phyloP scores from a whole-genome alignment of 768 basidiomycete genomes.

The Russula abietina region DNA sequence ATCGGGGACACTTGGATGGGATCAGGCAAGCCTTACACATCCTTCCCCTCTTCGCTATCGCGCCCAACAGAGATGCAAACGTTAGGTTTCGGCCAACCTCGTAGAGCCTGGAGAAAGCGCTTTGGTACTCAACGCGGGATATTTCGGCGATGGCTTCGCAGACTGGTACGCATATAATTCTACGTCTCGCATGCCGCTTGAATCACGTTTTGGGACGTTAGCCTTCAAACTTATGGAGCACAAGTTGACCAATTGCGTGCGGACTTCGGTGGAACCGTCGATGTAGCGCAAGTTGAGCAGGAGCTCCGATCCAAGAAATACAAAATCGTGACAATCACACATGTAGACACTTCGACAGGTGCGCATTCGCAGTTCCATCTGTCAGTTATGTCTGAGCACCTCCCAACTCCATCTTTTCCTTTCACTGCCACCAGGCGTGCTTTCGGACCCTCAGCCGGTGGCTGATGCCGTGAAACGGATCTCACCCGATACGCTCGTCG shows the following conservation, averaged over 20 bases:
- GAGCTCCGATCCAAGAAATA: conserved; percentile 76
- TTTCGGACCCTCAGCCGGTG: conserved; percentile 77
- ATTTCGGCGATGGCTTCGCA: conserved; percentile 88
- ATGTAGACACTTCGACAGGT: conserved; percentile 90
- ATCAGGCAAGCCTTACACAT: conserved; percentile 51
- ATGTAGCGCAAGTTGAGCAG: conserved; percentile 50
- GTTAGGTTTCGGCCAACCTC: conserved; percentile 81
- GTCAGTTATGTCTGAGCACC: not conserved
- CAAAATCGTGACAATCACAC: conserved; percentile 89
- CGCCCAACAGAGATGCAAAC: not conserved
- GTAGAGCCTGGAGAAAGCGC: conserved; percentile 74
- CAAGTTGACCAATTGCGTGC: conserved; percentile 80
- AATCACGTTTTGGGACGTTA: conserved; percentile 28
- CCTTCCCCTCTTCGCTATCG: not conserved
- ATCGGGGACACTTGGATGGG: conserved; percentile 95
- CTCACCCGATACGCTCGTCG: conserved; percentile 82
- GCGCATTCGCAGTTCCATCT: conserved; percentile 24
- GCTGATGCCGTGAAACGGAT: conserved; percentile 63
- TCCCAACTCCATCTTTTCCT: not conserved
- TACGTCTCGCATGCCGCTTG: not conserved
- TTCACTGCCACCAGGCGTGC: conserved; percentile 49
- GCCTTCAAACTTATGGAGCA: conserved; percentile 84
- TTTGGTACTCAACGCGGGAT: conserved; percentile 83
- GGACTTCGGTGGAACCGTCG: conserved; percentile 71
- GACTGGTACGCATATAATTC: conserved; percentile 58